Conservation (phyloP, 352 stramenopile genomes). For the Phytophthora lateralis region DNA sequence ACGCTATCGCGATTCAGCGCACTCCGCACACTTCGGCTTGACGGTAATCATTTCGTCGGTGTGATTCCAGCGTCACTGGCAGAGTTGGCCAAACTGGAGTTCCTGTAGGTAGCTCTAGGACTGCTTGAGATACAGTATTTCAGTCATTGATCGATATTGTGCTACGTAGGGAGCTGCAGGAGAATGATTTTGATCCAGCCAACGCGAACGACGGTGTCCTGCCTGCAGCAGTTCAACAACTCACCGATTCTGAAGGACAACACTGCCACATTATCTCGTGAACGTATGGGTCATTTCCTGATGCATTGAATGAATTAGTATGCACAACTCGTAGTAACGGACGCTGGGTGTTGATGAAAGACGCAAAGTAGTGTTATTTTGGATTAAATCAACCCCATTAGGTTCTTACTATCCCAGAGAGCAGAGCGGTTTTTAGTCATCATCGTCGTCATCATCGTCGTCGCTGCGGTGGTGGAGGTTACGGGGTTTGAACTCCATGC, state of each 20-base stretch:
- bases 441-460: conserved; percentile 11
- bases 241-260: conserved; percentile 47
- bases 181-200: conserved; percentile 54
- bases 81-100: conserved; percentile 51
- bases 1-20: conserved; percentile 45
- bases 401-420: no score
- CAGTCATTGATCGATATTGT: not conserved
- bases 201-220: conserved; percentile 40
- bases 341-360: not conserved
- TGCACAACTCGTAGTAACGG: no score
- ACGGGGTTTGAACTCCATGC: not conserved
- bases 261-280: conserved; percentile 35
- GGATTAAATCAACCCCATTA: no score
- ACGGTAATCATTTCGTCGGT: conserved; percentile 60
- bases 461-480: conserved; percentile 9
- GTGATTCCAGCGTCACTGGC: conserved; percentile 47
- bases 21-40: conserved; percentile 55
- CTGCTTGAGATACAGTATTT: not conserved
- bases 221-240: conserved; percentile 46
- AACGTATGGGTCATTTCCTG: not conserved
- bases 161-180: conserved; percentile 46
- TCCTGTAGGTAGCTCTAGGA: conserved; percentile 42
- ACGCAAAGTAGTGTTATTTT: conserved; percentile 7
- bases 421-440: conserved; percentile 4
- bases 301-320: no score